Evolutionary conservation across 1,284 basidiomycete genomes (phyloP), one percentile per base, ranked within the genome.

Genomic region (Wallemia hederae): DNA sequence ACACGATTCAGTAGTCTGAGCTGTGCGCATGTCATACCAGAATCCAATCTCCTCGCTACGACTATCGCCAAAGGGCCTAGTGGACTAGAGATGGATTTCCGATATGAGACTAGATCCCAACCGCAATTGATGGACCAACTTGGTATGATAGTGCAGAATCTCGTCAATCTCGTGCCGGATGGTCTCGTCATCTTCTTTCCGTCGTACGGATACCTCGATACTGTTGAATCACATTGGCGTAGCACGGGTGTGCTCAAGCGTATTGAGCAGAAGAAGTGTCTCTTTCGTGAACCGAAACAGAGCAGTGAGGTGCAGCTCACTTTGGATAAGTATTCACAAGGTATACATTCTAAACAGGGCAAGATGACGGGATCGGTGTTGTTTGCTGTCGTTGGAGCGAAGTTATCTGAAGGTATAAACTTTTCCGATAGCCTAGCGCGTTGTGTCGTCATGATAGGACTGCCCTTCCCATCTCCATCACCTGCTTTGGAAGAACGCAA

Each of bases 381-480:
- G 5, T 56, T 98, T 62, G 92, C 92, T 0, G 92, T 98, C 1
- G 83, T 98, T 24, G 91, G 92, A 9, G 92, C 90, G 24, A 98
- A 97, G 70, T 76, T 98, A 15, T 94, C 89, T 0, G 92, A 98
- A 72, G 92, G 92, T 1, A 80, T 98, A 66, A 98, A 98, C 71
- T 98, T 98, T 70, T 79, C 85, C 2, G 86, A 67, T 60, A 62
- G 65, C 29, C 63, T 64, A 39, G 64, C 63, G 17, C 62, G 63
- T 0, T 62, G 60, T 59, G n/a, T 94, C 27, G 74, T 94, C 59
- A 80, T 97, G 68, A 77, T 88, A 59, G 94, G 94, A 1, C 77
- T 98, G 27, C 92, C 92, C 0, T 98, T 91, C 68, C 84, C 92
- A 75, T 85, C 55, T 80, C 81, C n/a, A 11, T 91, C 86, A 0